Evolutionary conservation across 2,329 filamentous ascomycete genomes (phyloP), one percentile per base, ranked within the genome.

Genomic region (Alternaria angustiovoidea): DNA sequence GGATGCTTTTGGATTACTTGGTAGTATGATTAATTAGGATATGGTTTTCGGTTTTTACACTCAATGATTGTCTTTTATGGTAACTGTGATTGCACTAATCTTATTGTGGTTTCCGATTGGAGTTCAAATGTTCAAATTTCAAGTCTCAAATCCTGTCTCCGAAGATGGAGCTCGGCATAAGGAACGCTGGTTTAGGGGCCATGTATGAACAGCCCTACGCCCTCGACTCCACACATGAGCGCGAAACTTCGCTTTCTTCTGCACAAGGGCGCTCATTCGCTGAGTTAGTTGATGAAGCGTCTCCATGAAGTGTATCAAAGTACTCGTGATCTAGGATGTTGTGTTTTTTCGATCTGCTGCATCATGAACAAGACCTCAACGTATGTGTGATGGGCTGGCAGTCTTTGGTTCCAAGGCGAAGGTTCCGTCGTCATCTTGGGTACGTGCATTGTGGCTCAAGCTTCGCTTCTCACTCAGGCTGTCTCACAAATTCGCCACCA

Each of bases 401-500:
- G 48, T 36, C 48, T 22, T 18, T 38, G 18, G 32, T 26, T 11
- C 34, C 34, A 26, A 36, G 24, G 3, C 24, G 20, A 51, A 16
- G 32, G 16, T 39, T 39, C 20, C 47, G 30, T 39, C 48, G 32
- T 36, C 22, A 39, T 51, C 12, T 20, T 14, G 34, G 22, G 48
- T 39, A 22, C 42, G 38, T 55, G 43, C 44, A 18, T 39, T n/a
- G 30, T 44, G 44, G 34, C 44, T 59, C 26, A 26, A 39, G 49
- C 32, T 42, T n/a, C 34, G 22, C 52, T 56, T 54, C 51, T 32
- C 51, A 59, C 60, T 52, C 51, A 11, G 22, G 24, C 30, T 53
- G 60, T 62, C 47, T 62, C 60, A 62, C 60, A 62, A 47, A 18
- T 18, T 36, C 18, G 30, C 46, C 28, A 38, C 18, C 43, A 44